phyloP scores from a whole-genome alignment of 768 basidiomycete species.

The Suillus discolor region DNA sequence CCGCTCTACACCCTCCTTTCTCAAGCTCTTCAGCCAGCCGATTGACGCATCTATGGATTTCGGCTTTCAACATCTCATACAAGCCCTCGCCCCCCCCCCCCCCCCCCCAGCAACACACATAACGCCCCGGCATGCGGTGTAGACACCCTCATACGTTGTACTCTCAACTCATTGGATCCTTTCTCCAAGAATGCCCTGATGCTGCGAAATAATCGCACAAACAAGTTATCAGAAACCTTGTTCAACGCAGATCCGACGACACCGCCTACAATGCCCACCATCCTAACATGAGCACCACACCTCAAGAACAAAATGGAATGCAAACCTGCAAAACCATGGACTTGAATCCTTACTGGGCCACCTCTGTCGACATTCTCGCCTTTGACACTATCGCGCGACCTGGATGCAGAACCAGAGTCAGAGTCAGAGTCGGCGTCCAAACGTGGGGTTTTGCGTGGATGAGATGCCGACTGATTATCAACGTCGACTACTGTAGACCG shows the following conservation, averaged over 20 bases:
- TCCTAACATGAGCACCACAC: background rate
- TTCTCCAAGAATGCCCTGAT: conserved; percentile 46
- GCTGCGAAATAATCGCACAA: conserved; percentile 36
- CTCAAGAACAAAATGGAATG: background rate
- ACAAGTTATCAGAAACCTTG: conserved; percentile 18
- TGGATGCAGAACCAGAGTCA: conserved; percentile 69
- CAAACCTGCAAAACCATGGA: conserved; percentile 48
- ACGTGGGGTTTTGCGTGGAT: conserved; percentile 69
- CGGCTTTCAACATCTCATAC: conserved; percentile 57
- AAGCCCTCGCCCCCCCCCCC: too few relatives aligned
- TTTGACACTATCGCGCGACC: conserved; percentile 40
- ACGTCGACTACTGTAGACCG: conserved; percentile 40
- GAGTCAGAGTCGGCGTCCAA: conserved; percentile 64
- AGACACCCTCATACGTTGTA: conserved; percentile 57
- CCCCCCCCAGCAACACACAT: conserved; percentile 57
- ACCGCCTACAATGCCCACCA: background rate
- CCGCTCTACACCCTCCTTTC: conserved; percentile 50
- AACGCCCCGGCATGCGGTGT: conserved; percentile 54
- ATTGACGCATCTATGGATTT: conserved; percentile 58
- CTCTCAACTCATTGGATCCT: conserved; percentile 39
- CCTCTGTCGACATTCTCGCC: conserved; percentile 25
- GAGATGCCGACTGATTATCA: conserved; percentile 52
- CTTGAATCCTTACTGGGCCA: conserved; percentile 48
- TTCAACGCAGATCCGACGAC: conserved; percentile 4
- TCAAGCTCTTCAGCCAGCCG: conserved; percentile 43